These are phyloP conservation scores for Suillus subaureus DNA, from an alignment of 768 basidiomycete genomes.

Conservation along the genomic window DNA sequence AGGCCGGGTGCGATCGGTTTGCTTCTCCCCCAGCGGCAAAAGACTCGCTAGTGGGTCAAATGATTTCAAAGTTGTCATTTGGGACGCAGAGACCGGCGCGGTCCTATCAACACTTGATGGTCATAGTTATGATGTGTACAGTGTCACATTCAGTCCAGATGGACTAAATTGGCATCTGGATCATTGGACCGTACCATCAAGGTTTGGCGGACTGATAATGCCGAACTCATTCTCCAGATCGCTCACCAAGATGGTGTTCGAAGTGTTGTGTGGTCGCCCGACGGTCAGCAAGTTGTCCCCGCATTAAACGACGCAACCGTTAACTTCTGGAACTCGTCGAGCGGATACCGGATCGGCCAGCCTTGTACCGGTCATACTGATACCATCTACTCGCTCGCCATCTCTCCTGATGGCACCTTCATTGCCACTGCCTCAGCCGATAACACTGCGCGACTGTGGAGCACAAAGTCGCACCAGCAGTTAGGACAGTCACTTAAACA, in stretches of 20 bases:
- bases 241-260: not conserved
- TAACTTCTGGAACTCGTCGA: not conserved
- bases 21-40: not conserved
- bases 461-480: no score
- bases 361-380: not conserved
- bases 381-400: not conserved
- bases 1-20: not conserved
- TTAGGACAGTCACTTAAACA: no score
- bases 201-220: not conserved
- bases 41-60: not conserved
- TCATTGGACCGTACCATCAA: not conserved
- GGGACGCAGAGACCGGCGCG: not conserved
- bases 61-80: not conserved
- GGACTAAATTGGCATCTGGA: not conserved
- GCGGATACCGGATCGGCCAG: not conserved
- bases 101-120: not conserved
- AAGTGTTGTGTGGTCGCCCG: not conserved
- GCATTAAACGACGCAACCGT: not conserved
- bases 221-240: not conserved
- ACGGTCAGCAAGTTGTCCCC: not conserved
- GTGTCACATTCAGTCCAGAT: not conserved
- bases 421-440: not conserved
- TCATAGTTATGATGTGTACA: not conserved
- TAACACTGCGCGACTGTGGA: not conserved
- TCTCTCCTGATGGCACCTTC: not conserved